A percentile compares a stretch with the other conserved stretches of the same genome.
phyloP scores from a whole-genome alignment of 73 alveolate genomes.

The Effrenium voratum region DNA sequence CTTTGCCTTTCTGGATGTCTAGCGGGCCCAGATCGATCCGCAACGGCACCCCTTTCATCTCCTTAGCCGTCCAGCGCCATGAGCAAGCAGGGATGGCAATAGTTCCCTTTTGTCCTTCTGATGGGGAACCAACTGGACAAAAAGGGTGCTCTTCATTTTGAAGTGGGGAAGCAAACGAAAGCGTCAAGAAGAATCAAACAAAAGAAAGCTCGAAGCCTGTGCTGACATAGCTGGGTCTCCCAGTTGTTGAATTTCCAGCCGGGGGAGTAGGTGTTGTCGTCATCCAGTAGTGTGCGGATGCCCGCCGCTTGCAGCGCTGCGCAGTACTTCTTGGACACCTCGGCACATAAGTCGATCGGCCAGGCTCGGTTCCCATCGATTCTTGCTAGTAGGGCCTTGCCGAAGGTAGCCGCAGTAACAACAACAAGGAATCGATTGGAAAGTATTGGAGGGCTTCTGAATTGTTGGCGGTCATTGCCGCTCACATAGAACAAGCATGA shows the following conservation, averaged over 20 bases:
- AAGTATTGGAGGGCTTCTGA: no score
- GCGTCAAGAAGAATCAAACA: no score
- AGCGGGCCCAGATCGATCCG: conserved; percentile 99
- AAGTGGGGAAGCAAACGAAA: neutral
- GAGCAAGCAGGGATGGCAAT: neutral
- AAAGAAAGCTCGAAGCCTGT: no score
- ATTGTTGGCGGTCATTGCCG: no score
- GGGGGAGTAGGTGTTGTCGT: conserved; percentile 55
- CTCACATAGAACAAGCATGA: no score
- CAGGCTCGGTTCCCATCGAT: no score
- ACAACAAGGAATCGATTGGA: no score
- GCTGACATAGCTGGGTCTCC: conserved; percentile 95
- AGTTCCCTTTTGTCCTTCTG: no score
- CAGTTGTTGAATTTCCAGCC: conserved; percentile 96
- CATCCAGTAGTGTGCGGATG: conserved; percentile 21
- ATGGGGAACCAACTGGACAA: no score
- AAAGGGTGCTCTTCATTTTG: neutral
- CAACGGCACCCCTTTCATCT: conserved; percentile 99
- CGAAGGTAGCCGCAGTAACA: no score
- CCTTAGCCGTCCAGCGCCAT: neutral
- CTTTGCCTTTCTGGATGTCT: conserved; percentile 94
- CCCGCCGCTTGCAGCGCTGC: conserved; percentile 12
- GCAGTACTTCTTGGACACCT: conserved; percentile 41
- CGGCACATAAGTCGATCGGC: no score
- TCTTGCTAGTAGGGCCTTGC: no score